A percentile compares a stretch with the other conserved stretches of the same genome.
Evolutionary conservation across 2,329 filamentous ascomycete species (phyloP).

Genomic region (Fusarium sp.): DNA sequence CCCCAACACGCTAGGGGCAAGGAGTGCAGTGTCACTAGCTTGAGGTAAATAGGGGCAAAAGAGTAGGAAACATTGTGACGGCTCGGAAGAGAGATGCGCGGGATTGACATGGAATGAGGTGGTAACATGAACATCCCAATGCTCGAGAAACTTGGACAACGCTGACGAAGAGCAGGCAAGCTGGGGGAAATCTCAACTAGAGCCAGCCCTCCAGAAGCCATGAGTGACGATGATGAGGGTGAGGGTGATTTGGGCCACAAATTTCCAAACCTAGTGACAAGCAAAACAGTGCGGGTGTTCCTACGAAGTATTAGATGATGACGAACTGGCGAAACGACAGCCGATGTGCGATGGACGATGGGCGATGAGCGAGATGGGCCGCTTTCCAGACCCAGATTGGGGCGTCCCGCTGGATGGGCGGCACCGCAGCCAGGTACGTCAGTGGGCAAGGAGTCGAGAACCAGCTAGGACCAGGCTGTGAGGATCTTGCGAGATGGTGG

Average conservation of each 20-base stretch:
- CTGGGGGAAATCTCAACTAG: background rate
- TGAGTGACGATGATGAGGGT: constrained; percentile 4
- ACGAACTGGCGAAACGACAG: constrained; percentile 16
- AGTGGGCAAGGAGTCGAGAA: constrained; percentile 42
- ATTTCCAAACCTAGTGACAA: constrained; percentile 5
- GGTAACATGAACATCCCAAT: constrained; percentile 6
- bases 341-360: constrained; percentile 26
- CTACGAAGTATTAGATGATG: constrained; percentile 2
- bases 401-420: constrained; percentile 40
- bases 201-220: constrained; percentile 13
- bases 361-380: constrained; percentile 40
- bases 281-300: constrained; percentile 7
- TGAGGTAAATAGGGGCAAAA: constrained; percentile 37
- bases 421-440: constrained; percentile 47
- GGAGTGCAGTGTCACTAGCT: constrained; percentile 33
- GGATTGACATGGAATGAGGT: constrained; percentile 20
- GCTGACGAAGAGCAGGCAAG: constrained; percentile 12
- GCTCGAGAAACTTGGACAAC: background rate
- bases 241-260: constrained; percentile 2
- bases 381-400: constrained; percentile 39
- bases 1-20: constrained; percentile 25
- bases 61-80: constrained; percentile 32
- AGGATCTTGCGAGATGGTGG: constrained; percentile 1
- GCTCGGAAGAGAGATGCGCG: constrained; percentile 30
- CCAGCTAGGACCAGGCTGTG: constrained; percentile 10